phyloP scores from a whole-genome alignment of 371 early-diverging fungal species.

The Apophysomyces trapeziformis region DNA sequence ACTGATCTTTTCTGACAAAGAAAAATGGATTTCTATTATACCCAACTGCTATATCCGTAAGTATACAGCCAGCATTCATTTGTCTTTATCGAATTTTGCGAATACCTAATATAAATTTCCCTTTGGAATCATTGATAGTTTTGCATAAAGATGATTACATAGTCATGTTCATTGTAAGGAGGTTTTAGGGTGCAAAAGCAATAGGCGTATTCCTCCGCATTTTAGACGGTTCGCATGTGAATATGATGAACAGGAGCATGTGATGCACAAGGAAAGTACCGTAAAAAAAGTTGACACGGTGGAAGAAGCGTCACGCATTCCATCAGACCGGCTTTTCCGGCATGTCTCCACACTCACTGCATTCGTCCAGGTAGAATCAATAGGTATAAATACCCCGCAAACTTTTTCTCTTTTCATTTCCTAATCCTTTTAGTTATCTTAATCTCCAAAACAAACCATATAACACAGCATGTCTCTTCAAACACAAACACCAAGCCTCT shows the following conservation, averaged over 20 bases:
- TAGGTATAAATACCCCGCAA: slow-evolving; percentile 8
- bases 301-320: slow-evolving; percentile 12
- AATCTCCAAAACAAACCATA: not conserved
- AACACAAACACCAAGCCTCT: slow-evolving; percentile 7
- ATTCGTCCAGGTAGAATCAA: not conserved
- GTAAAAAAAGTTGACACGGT: slow-evolving; percentile 12
- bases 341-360: not conserved
- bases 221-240: slow-evolving; percentile 10
- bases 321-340: slow-evolving; percentile 7
- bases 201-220: slow-evolving; percentile 8
- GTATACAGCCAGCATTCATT: not conserved
- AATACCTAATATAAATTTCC: not conserved
- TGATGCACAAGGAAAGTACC: slow-evolving; percentile 10
- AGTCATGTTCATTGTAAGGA: not conserved
- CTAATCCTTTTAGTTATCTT: not conserved
- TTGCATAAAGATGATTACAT: not conserved
- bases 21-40: not conserved
- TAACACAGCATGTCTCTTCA: slow-evolving; percentile 26
- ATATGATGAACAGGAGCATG: slow-evolving; percentile 12
- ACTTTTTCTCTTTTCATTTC: not conserved
- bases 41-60: not conserved
- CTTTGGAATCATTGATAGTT: not conserved
- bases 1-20: slow-evolving; percentile 3
- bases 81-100: not conserved
- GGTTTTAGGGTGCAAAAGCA: slow-evolving; percentile 1